Evolutionary conservation across 208 protist genomes (phyloP).

Genomic region (Strigomonas galati): DNA sequence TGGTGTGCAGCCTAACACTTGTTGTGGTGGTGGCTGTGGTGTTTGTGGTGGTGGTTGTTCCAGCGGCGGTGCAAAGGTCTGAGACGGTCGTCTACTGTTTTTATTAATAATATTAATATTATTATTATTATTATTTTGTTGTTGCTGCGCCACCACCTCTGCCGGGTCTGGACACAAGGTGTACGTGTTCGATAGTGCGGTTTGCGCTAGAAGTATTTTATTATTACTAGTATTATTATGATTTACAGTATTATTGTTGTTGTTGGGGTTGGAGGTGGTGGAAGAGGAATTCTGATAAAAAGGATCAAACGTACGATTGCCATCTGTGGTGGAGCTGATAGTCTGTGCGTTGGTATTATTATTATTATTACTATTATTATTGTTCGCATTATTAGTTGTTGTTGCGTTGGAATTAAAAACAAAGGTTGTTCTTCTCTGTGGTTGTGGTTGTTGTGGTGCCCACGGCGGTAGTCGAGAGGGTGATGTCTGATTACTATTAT

Average conservation of each 20-base stretch:
- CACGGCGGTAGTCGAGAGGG: neutral
- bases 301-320: too few relatives aligned
- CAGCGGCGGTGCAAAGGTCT: too few relatives aligned
- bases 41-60: too few relatives aligned
- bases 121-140: constrained; percentile 1
- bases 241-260: constrained; percentile 1
- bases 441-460: neutral
- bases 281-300: neutral
- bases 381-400: too few relatives aligned
- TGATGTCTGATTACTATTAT: constrained; percentile 7
- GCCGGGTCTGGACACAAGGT: too few relatives aligned
- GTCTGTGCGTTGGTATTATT: neutral
- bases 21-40: too few relatives aligned
- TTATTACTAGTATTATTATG: constrained; percentile 11
- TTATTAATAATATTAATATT: too few relatives aligned
- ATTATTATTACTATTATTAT: neutral
- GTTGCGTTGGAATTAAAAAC: constrained; percentile 16
- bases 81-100: too few relatives aligned
- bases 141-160: too few relatives aligned
- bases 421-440: constrained; percentile 15
- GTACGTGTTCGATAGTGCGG: neutral
- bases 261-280: neutral
- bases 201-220: neutral
- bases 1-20: too few relatives aligned
- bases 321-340: neutral